Conservation (phyloP, 2,329 filamentous ascomycete species). For the Calonectria ilicicola region DNA sequence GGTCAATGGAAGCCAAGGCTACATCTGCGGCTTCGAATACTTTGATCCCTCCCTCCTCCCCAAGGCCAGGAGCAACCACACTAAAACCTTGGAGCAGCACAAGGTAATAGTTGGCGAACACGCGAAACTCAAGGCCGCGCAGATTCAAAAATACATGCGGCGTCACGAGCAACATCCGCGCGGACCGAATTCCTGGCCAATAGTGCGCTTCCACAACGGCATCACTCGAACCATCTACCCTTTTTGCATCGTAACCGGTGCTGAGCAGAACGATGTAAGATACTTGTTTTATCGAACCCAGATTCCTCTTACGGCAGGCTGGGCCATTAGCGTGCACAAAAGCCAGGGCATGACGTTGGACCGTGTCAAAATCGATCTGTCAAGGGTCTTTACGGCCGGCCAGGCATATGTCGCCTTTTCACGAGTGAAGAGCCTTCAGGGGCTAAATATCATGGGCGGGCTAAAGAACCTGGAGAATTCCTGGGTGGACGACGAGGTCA, state of each 20-base stretch:
- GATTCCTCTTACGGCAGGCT: conserved; percentile 69
- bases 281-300: conserved; percentile 68
- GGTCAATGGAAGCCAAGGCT: conserved; percentile 43
- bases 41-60: background rate
- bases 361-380: conserved; percentile 66
- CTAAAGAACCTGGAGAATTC: background rate
- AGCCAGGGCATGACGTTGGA: conserved; percentile 73
- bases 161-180: background rate
- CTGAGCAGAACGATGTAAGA: conserved; percentile 59
- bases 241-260: conserved; percentile 60
- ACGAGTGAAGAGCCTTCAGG: conserved; percentile 31
- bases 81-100: background rate
- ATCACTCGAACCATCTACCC: conserved; percentile 59
- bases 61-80: background rate
- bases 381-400: conserved; percentile 64
- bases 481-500: background rate
- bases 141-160: conserved; percentile 26
- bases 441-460: conserved; percentile 29
- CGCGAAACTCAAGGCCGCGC: background rate
- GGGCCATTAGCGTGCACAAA: conserved; percentile 75
- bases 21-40: conserved; percentile 35
- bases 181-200: conserved; percentile 25
- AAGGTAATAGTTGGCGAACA: conserved; percentile 18
- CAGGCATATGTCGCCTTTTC: conserved; percentile 67
- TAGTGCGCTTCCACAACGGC: conserved; percentile 65